phyloP scores from a whole-genome alignment of 2,329 filamentous ascomycete genomes.

The Pseudocercospora eumusae region DNA sequence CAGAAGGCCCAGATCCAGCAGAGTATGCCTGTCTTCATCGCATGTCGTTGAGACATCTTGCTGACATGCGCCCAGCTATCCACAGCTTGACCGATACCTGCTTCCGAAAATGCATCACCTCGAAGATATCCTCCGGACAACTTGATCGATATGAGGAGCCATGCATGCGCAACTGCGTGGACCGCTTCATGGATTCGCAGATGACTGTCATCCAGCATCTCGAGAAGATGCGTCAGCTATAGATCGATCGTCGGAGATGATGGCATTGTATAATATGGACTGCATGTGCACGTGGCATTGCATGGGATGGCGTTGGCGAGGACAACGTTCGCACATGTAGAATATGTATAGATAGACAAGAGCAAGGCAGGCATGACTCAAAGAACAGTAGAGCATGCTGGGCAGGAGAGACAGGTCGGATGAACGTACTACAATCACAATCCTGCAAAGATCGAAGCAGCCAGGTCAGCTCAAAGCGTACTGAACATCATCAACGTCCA shows the following conservation, averaged over 20 bases:
- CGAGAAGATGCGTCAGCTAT: constrained; percentile 56
- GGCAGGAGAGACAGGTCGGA: neutral
- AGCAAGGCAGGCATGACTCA: neutral
- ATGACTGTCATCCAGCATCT: constrained; percentile 81
- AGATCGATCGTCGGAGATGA: constrained; percentile 8
- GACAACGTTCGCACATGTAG: neutral
- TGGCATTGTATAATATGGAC: neutral
- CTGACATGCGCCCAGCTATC: constrained; percentile 17
- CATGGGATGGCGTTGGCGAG: neutral
- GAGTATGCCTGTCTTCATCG: constrained; percentile 29
- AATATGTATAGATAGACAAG: neutral
- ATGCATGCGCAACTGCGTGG: constrained; percentile 90
- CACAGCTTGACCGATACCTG: constrained; percentile 51
- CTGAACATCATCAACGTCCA: too few relatives aligned
- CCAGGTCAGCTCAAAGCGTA: too few relatives aligned
- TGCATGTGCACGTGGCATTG: neutral
- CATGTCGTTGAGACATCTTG: neutral
- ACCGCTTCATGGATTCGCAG: constrained; percentile 89
- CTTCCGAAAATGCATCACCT: constrained; percentile 90
- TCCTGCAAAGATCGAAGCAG: too few relatives aligned
- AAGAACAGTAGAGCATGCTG: neutral
- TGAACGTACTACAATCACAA: neutral
- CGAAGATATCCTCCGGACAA: constrained; percentile 67
- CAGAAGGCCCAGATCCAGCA: constrained; percentile 75
- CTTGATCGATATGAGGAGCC: constrained; percentile 77